These are phyloP conservation scores for Phyllachora maydis DNA, from an alignment of 2,329 filamentous ascomycete genomes.

Conservation along the genomic window DNA sequence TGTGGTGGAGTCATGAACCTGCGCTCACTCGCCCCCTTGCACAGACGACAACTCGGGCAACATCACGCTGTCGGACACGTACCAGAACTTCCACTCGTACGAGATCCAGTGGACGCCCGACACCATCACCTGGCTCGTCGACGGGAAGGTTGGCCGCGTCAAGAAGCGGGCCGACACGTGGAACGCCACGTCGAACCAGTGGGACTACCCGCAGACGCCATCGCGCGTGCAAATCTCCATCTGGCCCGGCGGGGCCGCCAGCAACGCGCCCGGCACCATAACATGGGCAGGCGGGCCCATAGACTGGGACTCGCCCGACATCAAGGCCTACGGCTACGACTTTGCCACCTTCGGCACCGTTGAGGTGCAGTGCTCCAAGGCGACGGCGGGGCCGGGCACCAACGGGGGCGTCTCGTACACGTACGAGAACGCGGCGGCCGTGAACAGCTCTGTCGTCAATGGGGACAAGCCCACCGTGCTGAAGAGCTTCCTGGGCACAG, in stretches of 20 bases:
- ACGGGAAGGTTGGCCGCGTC: conserved; percentile 57
- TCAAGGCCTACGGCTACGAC: conserved; percentile 73
- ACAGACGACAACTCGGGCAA: conserved; percentile 59
- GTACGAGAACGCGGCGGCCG: conserved; percentile 42
- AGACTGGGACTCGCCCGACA: conserved; percentile 66
- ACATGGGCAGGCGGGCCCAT: conserved; percentile 83
- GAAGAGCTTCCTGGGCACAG: conserved; percentile 62
- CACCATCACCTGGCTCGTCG: conserved; percentile 65
- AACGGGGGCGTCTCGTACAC: conserved; percentile 55
- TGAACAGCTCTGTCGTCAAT: conserved; percentile 61
- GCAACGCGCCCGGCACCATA: conserved; percentile 68
- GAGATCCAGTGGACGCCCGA: conserved; percentile 88
- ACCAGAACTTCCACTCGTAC: conserved; percentile 67
- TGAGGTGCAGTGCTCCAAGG: conserved; percentile 68
- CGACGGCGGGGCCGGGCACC: conserved; percentile 36
- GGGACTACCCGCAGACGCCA: conserved; percentile 79
- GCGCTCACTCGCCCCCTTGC: conserved; percentile 5
- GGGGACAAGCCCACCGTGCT: conserved; percentile 57
- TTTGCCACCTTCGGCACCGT: conserved; percentile 64
- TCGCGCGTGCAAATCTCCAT: conserved; percentile 81
- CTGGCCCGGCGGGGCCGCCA: conserved; percentile 73
- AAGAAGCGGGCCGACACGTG: conserved; percentile 63
- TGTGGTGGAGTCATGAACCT: conserved; percentile 1
- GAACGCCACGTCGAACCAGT: conserved; percentile 67
- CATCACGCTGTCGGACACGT: conserved; percentile 49